Evolutionary conservation across 140 eudicot species (phyloP), one percentile per base, ranked within the genome.

Genomic region (Cichorium intybus): DNA sequence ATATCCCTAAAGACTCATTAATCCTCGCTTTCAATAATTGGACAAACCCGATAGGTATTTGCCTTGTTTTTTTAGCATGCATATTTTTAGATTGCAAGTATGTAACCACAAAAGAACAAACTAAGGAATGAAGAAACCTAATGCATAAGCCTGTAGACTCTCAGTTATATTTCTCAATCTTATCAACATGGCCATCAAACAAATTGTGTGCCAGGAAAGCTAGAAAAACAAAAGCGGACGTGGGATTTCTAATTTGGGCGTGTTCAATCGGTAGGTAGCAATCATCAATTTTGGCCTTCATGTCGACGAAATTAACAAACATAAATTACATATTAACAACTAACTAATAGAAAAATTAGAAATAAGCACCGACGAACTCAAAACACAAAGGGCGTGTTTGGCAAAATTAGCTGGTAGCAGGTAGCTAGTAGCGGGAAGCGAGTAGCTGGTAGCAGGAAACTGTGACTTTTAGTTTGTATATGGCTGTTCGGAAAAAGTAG

Each of bases 101-200:
- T n/a, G n/a, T 34, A n/a, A 56, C 20, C 41, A 27, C 35, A 28
- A 52, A 52, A 10, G 6, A 52, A 66, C 71, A 66, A 66, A 34
- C 16, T 52, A 15, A 22, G 33, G 23, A 51, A 51, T 66, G 37
- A 31, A 35, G n/a, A n/a, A 17, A 37, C 63, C 55, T 26, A 69
- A 18, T 17, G 5, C 31, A 51, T 60, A 49, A 24, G 47, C 31
- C 26, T n/a, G 23, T 22, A 24, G 23, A 15, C 33, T 5, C 39
- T 52, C 41, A 35, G 3, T 65, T 34, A 53, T 34, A 66, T 51
- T 22, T 34, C 21, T 26, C 22, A 48, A 48, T 11, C 4, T 18
- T 18, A 11, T 29, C 66, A 56, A 54, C 60, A 24, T n/a, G n/a
- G n/a, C n/a, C n/a, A n/a, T n/a, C n/a, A n/a, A n/a, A n/a, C n/a